Conservation (phyloP, 345 rosid species). For the Brassica cretica region DNA sequence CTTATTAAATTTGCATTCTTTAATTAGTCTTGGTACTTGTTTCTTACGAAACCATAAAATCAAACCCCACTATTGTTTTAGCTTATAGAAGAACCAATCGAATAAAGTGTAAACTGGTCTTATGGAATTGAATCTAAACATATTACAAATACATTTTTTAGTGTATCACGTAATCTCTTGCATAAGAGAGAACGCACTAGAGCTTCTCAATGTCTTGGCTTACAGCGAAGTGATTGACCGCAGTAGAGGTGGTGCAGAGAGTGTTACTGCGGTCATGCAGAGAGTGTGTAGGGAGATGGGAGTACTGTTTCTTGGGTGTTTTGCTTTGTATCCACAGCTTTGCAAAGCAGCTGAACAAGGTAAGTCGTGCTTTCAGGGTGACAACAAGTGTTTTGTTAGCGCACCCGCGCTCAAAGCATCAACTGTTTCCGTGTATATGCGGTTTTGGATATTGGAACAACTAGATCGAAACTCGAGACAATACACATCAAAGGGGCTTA, state of each 20-base stretch:
- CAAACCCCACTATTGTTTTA: too few species aligned
- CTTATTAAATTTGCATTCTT: too few species aligned
- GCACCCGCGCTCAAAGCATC: slow-evolving; percentile 66
- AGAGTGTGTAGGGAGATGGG: slow-evolving; percentile 83
- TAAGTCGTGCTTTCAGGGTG: slow-evolving; percentile 70
- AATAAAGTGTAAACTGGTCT: too few species aligned
- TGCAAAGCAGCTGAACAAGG: slow-evolving; percentile 88
- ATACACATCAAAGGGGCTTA: not conserved
- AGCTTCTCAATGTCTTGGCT: slow-evolving; percentile 58
- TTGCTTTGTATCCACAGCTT: slow-evolving; percentile 84
- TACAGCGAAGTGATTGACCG: slow-evolving; percentile 78
- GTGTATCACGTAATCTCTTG: slow-evolving; percentile 39
- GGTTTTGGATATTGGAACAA: not conserved
- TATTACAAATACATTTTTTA: too few species aligned
- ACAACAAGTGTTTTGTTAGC: slow-evolving; percentile 57
- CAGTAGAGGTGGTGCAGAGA: slow-evolving; percentile 77
- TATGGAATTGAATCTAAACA: too few species aligned
- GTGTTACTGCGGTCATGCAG: too few species aligned
- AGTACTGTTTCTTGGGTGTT: slow-evolving; percentile 82
- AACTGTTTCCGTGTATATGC: not conserved
- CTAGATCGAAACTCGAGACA: not conserved
- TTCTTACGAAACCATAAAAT: too few species aligned
- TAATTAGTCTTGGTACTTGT: too few species aligned
- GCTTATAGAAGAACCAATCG: too few species aligned
- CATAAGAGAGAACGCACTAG: slow-evolving; percentile 72